Conservation (phyloP, 768 basidiomycete species). For the Dioszegia crocea region DNA sequence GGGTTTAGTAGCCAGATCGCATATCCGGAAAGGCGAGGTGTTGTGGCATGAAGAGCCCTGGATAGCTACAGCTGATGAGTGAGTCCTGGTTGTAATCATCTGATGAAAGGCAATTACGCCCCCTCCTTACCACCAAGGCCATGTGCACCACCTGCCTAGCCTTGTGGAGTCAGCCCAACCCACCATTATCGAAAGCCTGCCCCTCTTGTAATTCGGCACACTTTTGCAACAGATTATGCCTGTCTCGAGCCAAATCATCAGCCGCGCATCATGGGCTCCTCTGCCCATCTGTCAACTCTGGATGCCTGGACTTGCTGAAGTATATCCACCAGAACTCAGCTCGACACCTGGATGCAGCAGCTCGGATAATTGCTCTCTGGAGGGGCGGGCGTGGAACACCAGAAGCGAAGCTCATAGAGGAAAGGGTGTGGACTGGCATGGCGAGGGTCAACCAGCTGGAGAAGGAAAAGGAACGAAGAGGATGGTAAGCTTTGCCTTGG, state of each 20-base stretch:
- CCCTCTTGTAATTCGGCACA: slow-evolving; percentile 57
- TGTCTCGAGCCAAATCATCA: slow-evolving; percentile 55
- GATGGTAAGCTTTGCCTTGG: slow-evolving; percentile 33
- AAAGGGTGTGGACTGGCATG: slow-evolving; percentile 55
- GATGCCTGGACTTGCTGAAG: slow-evolving; percentile 59
- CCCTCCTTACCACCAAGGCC: slow-evolving; percentile 58
- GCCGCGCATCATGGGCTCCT: slow-evolving; percentile 63
- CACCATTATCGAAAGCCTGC: slow-evolving; percentile 57
- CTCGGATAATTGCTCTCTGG: slow-evolving; percentile 63
- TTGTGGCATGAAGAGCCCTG: slow-evolving; percentile 70
- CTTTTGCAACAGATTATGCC: slow-evolving; percentile 78
- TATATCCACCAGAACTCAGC: slow-evolving; percentile 63
- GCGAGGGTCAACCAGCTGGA: slow-evolving; percentile 77
- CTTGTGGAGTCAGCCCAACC: slow-evolving; percentile 56
- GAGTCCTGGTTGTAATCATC: slow-evolving; percentile 9
- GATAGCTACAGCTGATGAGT: slow-evolving; percentile 38
- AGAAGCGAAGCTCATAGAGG: slow-evolving; percentile 56
- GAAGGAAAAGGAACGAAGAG: slow-evolving; percentile 37
- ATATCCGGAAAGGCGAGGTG: slow-evolving; percentile 66
- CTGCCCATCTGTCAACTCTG: slow-evolving; percentile 71
- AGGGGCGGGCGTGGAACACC: slow-evolving; percentile 54
- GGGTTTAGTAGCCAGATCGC: slow-evolving; percentile 68
- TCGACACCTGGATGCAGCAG: slow-evolving; percentile 72
- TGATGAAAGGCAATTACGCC: slow-evolving; percentile 66
- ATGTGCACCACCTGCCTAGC: slow-evolving; percentile 72